Evolutionary conservation across 2,329 filamentous ascomycete genomes (phyloP).

Genomic region (Parastagonospora nodorum): DNA sequence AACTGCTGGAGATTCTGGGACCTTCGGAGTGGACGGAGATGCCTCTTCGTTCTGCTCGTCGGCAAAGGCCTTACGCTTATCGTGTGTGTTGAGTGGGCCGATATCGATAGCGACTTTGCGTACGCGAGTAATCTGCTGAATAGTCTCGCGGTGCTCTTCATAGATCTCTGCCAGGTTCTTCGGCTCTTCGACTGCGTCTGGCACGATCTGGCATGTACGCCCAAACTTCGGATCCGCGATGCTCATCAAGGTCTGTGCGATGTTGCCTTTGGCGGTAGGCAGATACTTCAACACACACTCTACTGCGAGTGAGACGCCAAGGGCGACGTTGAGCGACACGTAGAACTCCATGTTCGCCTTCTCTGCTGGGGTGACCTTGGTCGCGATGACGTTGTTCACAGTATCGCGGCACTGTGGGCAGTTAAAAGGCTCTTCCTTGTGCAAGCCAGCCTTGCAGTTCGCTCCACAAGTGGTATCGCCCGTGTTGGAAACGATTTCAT

Average conservation of each 20-base stretch:
- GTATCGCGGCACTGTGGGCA: slow-evolving; percentile 12
- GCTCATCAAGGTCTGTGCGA: slow-evolving; percentile 8
- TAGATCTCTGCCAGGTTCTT: not conserved
- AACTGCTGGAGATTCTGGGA: too few species aligned
- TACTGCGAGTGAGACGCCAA: not conserved
- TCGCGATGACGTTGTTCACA: slow-evolving; percentile 4
- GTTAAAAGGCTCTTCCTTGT: slow-evolving; percentile 3
- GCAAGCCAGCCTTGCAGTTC: slow-evolving; percentile 9
- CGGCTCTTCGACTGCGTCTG: not conserved
- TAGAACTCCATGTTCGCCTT: not conserved
- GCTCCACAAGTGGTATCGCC: slow-evolving; percentile 10
- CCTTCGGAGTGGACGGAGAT: too few species aligned
- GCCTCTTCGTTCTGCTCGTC: not conserved
- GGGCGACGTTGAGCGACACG: not conserved
- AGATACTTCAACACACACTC: slow-evolving; percentile 5
- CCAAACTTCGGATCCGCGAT: not conserved
- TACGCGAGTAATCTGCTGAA: not conserved
- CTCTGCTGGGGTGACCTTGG: not conserved
- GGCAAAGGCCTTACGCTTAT: not conserved
- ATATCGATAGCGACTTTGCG: not conserved
- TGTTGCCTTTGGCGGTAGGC: slow-evolving; percentile 1
- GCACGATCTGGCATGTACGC: slow-evolving; percentile 2
- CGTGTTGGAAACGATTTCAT: slow-evolving; percentile 6
- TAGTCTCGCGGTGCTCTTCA: not conserved
- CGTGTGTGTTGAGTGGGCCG: not conserved